Base-by-base conservation (phyloP, 768 basidiomycete species). In the Lactarius quietus region DNA sequence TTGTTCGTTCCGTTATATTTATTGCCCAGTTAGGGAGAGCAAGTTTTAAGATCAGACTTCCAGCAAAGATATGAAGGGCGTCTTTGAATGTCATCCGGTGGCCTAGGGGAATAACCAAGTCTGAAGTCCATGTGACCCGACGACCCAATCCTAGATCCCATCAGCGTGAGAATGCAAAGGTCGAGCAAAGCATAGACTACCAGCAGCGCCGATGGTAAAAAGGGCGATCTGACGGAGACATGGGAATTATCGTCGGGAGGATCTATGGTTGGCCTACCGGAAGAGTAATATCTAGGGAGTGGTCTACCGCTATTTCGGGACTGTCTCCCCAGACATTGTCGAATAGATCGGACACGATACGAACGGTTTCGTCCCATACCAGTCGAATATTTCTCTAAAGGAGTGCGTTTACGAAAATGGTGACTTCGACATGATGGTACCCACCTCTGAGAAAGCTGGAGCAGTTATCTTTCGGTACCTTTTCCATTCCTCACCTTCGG, bases 401-500 rank as follows among this genome's bases (percentile, higher is more conserved):
- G 4, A n/a, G 26, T 23, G 35, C 3, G 8, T 61, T 57, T 20
- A 53, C n/a, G 45, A 17, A 20, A 18, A 41, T 26, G 33, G 23
- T 15, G n/a, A 57, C 33, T n/a, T 43, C 36, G 9, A 10, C 28
- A 14, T n/a, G 14, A 3, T 9, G 2, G 2, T 31, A 15, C 74
- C 48, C 59, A 85, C 85, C 72, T 87, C 86, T 6, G 84, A 84
- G 72, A 88, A 89, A 0, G 85, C 82, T 23, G 86, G 86, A 2
- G 84, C 84, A 20, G 82, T 76, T 45, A 89, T 81, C 72, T 83
- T 86, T 56, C 86, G 75, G 67, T 86, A 86, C 36, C 81, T 81
- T 72, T 86, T 86, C 87, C 87, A 89, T 64, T 84, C 79, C 4
- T 84, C 82, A 23, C 82, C 84, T 69, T 89, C 87, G 0, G 84